phyloP scores from a whole-genome alignment of 257 asterid species.

The Solanum ahanhuiri region DNA sequence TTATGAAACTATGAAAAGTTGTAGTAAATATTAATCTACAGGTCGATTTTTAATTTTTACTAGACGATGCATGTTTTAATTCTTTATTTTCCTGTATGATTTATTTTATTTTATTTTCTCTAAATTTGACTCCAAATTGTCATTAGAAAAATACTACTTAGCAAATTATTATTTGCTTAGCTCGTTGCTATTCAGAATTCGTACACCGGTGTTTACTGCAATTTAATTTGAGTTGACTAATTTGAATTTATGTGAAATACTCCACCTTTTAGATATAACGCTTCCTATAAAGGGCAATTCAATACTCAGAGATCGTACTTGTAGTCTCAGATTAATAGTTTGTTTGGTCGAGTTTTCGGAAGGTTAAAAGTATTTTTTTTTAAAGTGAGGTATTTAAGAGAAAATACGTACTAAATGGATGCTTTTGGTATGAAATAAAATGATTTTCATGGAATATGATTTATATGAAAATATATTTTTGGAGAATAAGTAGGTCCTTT shows the following conservation, averaged over 20 bases:
- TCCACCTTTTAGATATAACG: neutral
- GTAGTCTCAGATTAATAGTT: neutral
- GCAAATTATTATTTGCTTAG: too few species aligned
- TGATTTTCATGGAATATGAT: neutral
- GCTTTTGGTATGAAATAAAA: neutral
- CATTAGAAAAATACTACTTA: too few species aligned
- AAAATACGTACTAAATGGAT: neutral
- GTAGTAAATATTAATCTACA: neutral
- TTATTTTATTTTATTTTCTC: too few species aligned
- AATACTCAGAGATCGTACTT: neutral
- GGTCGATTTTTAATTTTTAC: too few species aligned
- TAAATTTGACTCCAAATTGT: too few species aligned
- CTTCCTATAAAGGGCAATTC: neutral
- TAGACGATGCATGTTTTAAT: too few species aligned
- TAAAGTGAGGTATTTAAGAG: too few species aligned
- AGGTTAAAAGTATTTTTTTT: neutral
- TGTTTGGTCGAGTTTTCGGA: neutral
- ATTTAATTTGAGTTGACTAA: neutral
- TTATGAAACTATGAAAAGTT: neutral
- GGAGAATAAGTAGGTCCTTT: neutral
- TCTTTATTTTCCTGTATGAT: too few species aligned
- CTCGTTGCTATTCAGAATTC: too few species aligned
- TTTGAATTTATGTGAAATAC: neutral
- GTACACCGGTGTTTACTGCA: too few species aligned
- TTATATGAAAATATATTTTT: too few species aligned